Evolutionary conservation across 2,329 filamentous ascomycete genomes (phyloP).

Genomic region (Dactylonectria macrodidyma): DNA sequence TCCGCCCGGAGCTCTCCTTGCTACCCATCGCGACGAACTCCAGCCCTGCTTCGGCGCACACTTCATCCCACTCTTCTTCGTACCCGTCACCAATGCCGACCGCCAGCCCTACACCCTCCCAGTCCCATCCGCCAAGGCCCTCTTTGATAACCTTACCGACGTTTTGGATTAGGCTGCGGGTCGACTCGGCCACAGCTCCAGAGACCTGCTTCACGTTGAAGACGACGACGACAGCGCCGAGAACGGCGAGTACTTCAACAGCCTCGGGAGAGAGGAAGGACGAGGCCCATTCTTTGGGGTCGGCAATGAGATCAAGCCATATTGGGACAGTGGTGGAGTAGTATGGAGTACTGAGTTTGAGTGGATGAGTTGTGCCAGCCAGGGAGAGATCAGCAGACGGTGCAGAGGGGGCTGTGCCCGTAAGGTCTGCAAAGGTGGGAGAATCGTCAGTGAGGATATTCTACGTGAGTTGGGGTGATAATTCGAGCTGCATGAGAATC

Average conservation of each 20-base stretch:
- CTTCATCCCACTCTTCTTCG: constrained; percentile 73
- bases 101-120: constrained; percentile 76
- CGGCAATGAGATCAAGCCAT: constrained; percentile 75
- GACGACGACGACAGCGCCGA: constrained; percentile 71
- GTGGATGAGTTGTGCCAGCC: constrained; percentile 72
- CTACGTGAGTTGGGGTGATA: background rate
- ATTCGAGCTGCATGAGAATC: background rate
- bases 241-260: constrained; percentile 71
- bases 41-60: constrained; percentile 69
- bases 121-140: constrained; percentile 72
- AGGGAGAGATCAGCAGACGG: constrained; percentile 59
- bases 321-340: constrained; percentile 74
- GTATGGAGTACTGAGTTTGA: constrained; percentile 71
- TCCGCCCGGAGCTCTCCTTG: constrained; percentile 57
- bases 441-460: constrained; percentile 20
- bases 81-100: constrained; percentile 67
- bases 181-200: constrained; percentile 33
- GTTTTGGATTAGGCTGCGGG: constrained; percentile 62
- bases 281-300: constrained; percentile 67
- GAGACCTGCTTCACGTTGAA: constrained; percentile 49
- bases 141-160: constrained; percentile 70
- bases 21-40: constrained; percentile 73
- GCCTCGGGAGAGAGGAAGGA: constrained; percentile 75
- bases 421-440: constrained; percentile 62
- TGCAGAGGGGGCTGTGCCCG: constrained; percentile 59